Evolutionary conservation across 2,329 filamentous ascomycete genomes (phyloP).

Genomic region (Colletotrichum tabaci): DNA sequence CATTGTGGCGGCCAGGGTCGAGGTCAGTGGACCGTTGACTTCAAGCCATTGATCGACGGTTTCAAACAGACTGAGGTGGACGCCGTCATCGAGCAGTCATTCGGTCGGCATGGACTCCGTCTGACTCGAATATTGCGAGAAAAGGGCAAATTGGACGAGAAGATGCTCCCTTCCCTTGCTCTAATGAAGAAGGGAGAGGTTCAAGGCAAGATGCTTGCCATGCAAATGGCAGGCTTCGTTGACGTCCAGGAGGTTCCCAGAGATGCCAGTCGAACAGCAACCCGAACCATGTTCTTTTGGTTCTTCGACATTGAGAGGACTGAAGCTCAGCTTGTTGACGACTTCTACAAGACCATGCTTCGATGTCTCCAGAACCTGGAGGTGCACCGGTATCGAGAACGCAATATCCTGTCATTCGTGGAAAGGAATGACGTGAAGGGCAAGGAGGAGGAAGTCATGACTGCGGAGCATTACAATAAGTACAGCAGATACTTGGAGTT

Average conservation of each 20-base stretch:
- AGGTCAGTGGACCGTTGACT: slow-evolving; percentile 88
- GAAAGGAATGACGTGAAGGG: slow-evolving; percentile 90
- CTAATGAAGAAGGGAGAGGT: slow-evolving; percentile 90
- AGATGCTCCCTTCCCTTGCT: slow-evolving; percentile 83
- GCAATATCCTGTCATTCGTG: slow-evolving; percentile 83
- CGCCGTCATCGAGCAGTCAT: slow-evolving; percentile 82
- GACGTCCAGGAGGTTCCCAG: slow-evolving; percentile 96
- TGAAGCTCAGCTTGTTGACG: slow-evolving; percentile 79
- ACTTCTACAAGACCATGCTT: slow-evolving; percentile 91
- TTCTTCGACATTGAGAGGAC: slow-evolving; percentile 87
- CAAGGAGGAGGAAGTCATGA: slow-evolving; percentile 85
- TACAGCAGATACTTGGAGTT: slow-evolving; percentile 73
- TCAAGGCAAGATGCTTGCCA: slow-evolving; percentile 84
- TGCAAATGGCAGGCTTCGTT: slow-evolving; percentile 89
- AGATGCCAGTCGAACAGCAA: slow-evolving; percentile 85
- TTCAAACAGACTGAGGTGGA: slow-evolving; percentile 86
- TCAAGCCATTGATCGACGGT: slow-evolving; percentile 77
- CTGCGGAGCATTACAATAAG: slow-evolving; percentile 78
- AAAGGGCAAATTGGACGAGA: slow-evolving; percentile 96
- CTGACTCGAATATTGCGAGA: slow-evolving; percentile 88
- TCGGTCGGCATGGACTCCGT: slow-evolving; percentile 83
- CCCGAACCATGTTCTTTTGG: slow-evolving; percentile 91
- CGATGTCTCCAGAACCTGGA: slow-evolving; percentile 85
- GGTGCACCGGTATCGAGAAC: slow-evolving; percentile 80
- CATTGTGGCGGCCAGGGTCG: slow-evolving; percentile 75